These are phyloP conservation scores for Kwoniella shandongensis DNA, from an alignment of 768 basidiomycete genomes.

Conservation along the genomic window DNA sequence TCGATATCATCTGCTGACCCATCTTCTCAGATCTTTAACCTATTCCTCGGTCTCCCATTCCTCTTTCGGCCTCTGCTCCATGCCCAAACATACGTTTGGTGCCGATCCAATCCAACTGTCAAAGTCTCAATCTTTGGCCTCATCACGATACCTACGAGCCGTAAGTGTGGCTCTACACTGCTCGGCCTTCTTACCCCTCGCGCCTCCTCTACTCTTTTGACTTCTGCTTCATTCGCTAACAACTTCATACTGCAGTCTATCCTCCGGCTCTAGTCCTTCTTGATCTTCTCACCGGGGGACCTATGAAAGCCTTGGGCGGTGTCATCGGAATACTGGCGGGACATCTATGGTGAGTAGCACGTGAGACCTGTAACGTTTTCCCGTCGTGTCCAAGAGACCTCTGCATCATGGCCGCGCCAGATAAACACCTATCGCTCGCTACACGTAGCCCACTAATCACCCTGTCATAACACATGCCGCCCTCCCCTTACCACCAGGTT, in stretches of 20 bases:
- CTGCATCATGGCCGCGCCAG: too few relatives aligned
- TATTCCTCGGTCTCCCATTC: slow-evolving; percentile 44
- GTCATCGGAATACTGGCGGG: slow-evolving; percentile 47
- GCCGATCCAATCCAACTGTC: slow-evolving; percentile 48
- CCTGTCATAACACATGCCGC: too few relatives aligned
- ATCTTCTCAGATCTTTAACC: slow-evolving; percentile 37
- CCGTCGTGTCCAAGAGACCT: neutral
- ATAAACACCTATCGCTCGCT: too few relatives aligned
- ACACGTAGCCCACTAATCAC: too few relatives aligned
- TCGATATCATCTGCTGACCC: neutral
- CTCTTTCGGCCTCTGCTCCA: slow-evolving; percentile 50
- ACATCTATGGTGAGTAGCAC: slow-evolving; percentile 45
- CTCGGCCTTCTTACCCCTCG: neutral
- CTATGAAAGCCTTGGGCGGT: slow-evolving; percentile 45
- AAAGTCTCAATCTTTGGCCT: slow-evolving; percentile 52
- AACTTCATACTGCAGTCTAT: slow-evolving; percentile 40
- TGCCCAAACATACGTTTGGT: slow-evolving; percentile 53
- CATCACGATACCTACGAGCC: slow-evolving; percentile 48
- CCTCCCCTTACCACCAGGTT: too few relatives aligned
- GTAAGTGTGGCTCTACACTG: slow-evolving; percentile 27
- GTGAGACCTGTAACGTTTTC: neutral
- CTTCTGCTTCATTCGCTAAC: neutral
- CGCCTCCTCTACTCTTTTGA: neutral
- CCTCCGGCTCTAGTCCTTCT: slow-evolving; percentile 46
- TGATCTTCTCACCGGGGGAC: slow-evolving; percentile 48